Conservation (phyloP, 78 protist genomes). For the Dictyostelium firmibasis region DNA sequence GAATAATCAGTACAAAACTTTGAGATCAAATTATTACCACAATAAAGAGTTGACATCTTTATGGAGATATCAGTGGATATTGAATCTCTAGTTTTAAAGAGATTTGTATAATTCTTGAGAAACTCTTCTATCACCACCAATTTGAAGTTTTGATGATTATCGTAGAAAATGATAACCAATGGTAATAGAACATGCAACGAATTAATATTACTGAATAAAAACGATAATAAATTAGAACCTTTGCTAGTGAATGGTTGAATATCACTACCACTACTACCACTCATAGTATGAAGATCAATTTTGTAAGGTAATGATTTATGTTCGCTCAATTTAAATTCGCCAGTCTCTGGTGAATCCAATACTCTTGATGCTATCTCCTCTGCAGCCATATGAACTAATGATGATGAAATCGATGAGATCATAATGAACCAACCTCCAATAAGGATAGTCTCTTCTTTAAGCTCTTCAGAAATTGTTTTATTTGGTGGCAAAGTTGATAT, state of each 20-base stretch:
- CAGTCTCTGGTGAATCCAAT: background rate
- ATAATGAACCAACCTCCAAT: slow-evolving; percentile 41
- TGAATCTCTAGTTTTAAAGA: slow-evolving; percentile 30
- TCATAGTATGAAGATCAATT: background rate
- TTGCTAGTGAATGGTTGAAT: background rate
- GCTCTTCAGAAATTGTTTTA: background rate
- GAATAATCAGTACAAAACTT: slow-evolving; percentile 35
- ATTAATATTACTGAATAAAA: background rate
- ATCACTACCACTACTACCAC: background rate
- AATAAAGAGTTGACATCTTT: background rate
- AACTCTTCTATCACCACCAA: slow-evolving; percentile 41
- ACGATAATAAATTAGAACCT: background rate
- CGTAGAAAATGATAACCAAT: slow-evolving; percentile 25
- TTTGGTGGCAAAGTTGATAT: background rate
- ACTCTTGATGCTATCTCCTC: slow-evolving; percentile 20
- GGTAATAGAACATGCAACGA: background rate
- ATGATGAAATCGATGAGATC: slow-evolving; percentile 27
- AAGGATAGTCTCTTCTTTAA: background rate
- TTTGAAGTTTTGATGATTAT: slow-evolving; percentile 49
- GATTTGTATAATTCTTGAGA: slow-evolving; percentile 54
- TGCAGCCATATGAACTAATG: slow-evolving; percentile 31
- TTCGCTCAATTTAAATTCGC: background rate
- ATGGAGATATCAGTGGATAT: background rate
- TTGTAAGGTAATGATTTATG: background rate
- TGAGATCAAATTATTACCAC: slow-evolving; percentile 11